Evolutionary conservation across 257 asterid species (phyloP).

Genomic region (Haberlea rhodopensis): DNA sequence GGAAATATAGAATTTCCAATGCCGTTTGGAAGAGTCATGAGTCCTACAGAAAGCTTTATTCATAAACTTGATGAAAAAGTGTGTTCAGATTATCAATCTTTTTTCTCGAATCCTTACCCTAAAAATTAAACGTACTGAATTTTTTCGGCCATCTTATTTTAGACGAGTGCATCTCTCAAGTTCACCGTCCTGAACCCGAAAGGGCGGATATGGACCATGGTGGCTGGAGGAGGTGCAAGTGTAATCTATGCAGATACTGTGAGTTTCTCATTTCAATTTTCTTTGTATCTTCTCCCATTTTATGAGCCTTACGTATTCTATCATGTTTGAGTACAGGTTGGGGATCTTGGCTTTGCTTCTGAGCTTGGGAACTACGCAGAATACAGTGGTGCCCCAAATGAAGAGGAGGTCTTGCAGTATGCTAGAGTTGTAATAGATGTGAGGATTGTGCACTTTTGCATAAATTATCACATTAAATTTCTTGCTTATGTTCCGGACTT

Average conservation of each 20-base stretch:
- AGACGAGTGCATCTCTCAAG: slow-evolving; percentile 98
- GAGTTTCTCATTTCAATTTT: slow-evolving; percentile 26
- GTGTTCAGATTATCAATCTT: too few relatives aligned
- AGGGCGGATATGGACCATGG: slow-evolving; percentile 98
- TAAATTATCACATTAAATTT: too few relatives aligned
- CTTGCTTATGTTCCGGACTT: too few relatives aligned
- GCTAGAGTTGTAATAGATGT: slow-evolving; percentile 96
- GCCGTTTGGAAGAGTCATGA: slow-evolving; percentile 94
- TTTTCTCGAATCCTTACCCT: too few relatives aligned
- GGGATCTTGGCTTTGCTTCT: slow-evolving; percentile 91
- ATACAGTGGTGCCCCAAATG: slow-evolving; percentile 96
- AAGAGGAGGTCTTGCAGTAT: slow-evolving; percentile 93
- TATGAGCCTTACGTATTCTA: too few relatives aligned
- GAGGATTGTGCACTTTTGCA: slow-evolving; percentile 33
- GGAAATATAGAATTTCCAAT: slow-evolving; percentile 84
- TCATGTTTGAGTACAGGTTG: too few relatives aligned
- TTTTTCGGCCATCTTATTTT: too few relatives aligned
- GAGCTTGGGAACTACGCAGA: slow-evolving; percentile 98
- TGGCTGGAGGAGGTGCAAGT: slow-evolving; percentile 99
- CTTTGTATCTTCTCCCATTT: too few relatives aligned
- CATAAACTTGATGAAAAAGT: slow-evolving; percentile 93
- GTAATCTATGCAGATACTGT: slow-evolving; percentile 91
- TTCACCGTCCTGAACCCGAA: slow-evolving; percentile 92
- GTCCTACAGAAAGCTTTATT: slow-evolving; percentile 76
- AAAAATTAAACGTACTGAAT: too few relatives aligned